phyloP scores from a whole-genome alignment of 495 filamentous ascomycete species.

The Penicillium pancosmium region DNA sequence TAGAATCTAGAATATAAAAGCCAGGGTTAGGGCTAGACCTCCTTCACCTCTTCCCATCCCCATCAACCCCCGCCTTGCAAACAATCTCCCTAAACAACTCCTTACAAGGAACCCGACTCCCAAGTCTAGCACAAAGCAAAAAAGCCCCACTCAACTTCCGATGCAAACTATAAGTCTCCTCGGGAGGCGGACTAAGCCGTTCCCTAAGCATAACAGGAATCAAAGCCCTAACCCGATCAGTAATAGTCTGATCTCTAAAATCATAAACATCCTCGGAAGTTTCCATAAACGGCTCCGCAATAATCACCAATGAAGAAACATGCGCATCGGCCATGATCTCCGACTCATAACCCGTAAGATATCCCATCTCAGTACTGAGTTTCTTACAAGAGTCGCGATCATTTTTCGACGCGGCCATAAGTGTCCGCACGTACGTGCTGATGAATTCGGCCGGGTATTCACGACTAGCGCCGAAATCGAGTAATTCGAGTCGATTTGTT shows the following conservation, averaged over 20 bases:
- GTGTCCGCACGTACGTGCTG: constrained; percentile 70
- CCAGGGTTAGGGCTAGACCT: too few species aligned
- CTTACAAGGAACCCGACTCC: constrained; percentile 78
- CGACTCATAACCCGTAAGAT: constrained; percentile 87
- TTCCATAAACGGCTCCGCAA: constrained; percentile 86
- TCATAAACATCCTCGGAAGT: constrained; percentile 84
- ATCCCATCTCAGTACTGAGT: constrained; percentile 82
- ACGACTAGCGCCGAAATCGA: constrained; percentile 92
- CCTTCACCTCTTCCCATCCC: constrained; percentile 2
- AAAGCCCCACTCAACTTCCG: constrained; percentile 96
- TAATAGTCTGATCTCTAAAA: constrained; percentile 92
- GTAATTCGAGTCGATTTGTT: constrained; percentile 77
- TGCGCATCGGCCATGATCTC: constrained; percentile 85
- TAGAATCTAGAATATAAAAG: too few species aligned
- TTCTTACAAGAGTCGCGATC: constrained; percentile 64
- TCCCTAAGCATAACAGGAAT: constrained; percentile 94
- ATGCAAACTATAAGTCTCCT: constrained; percentile 97
- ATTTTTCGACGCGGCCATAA: constrained; percentile 72
- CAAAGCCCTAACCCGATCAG: constrained; percentile 79
- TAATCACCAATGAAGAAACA: constrained; percentile 74
- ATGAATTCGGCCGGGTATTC: constrained; percentile 84
- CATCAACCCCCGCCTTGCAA: constrained; percentile 42
- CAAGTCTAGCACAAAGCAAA: constrained; percentile 83
- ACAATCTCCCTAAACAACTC: constrained; percentile 77
- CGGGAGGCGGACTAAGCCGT: constrained; percentile 84